Base-by-base conservation (phyloP, 2,329 filamentous ascomycete species). In the Paraphoma sp. region DNA sequence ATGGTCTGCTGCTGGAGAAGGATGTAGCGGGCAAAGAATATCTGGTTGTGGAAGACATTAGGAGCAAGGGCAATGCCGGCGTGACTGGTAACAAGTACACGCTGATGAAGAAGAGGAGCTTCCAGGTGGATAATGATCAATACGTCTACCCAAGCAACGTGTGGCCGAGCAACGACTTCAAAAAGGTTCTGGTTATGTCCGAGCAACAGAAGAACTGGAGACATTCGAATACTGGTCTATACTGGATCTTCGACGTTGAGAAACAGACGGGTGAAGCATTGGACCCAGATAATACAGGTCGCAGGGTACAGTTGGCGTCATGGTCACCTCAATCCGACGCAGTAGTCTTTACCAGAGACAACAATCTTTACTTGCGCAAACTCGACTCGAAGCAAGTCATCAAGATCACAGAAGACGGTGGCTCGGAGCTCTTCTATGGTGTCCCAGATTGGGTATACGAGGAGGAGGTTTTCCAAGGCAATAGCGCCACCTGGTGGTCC, bases 391-490 rank as follows among this genome's bases (percentile, higher is more conserved):
- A 86, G 17, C 78, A 83, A 14, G 84, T 92, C 4, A 82, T 84
- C 5, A 87, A 89, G 59, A 89, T 99, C 66, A 98, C 95, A 1
- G 87, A 82, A 51, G 94, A 99, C 72, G 95, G 96, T 11, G 92
- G 94, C 0, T 82, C 87, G 0, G 88, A 98, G 66, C 87, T 95
- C 57, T 99, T 99, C 77, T 97, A 99, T 69, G 95, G 95, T 16
- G 87, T 97, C 17, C 95, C 95, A 0, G 96, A 99, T 75, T 99
- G 95, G 95, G 95, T 98, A 0, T 97, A 96, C 69, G 92, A 96
- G 72, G 87, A 90, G 68, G 92, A 96, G 75, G 92, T 96, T 3
- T 91, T 98, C 60, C 77, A 81, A 12, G 89, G 86, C 1, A 90
- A 91, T 65, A 92, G 86, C 59, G 94, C 91, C 5, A 96, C 93